Evolutionary conservation across 345 rosid species (phyloP).

Genomic region (Ricinus communis): DNA sequence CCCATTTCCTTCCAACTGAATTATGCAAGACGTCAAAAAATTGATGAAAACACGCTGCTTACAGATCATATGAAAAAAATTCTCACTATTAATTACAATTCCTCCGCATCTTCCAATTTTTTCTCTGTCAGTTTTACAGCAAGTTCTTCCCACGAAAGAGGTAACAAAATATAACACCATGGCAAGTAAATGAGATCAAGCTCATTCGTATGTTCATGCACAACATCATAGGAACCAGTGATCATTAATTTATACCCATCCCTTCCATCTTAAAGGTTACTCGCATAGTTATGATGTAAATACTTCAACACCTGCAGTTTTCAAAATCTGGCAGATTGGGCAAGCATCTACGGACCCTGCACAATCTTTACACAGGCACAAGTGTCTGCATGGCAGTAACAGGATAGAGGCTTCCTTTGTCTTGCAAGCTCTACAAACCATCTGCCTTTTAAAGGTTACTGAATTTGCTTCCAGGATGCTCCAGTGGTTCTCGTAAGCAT

Average conservation of each 20-base stretch:
- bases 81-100: no score
- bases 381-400: conserved; percentile 67
- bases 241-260: conserved; percentile 17
- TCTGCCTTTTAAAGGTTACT: conserved; percentile 25
- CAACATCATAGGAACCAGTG: no score
- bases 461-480: conserved; percentile 26
- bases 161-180: background rate
- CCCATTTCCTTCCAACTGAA: no score
- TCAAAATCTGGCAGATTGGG: conserved; percentile 59
- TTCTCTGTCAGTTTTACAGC: no score
- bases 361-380: conserved; percentile 72
- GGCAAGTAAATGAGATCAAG: background rate
- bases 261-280: background rate
- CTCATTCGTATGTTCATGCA: background rate
- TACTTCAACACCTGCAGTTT: conserved; percentile 48
- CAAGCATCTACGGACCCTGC: conserved; percentile 46
- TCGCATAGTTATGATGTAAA: conserved; percentile 26
- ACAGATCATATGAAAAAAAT: no score
- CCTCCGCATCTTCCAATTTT: background rate
- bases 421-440: conserved; percentile 54
- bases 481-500: conserved; percentile 34
- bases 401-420: conserved; percentile 50
- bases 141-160: background rate
- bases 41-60: no score
- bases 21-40: no score